Conservation (phyloP, 805 yeast genomes). For the Zygotorulaspora sp. region DNA sequence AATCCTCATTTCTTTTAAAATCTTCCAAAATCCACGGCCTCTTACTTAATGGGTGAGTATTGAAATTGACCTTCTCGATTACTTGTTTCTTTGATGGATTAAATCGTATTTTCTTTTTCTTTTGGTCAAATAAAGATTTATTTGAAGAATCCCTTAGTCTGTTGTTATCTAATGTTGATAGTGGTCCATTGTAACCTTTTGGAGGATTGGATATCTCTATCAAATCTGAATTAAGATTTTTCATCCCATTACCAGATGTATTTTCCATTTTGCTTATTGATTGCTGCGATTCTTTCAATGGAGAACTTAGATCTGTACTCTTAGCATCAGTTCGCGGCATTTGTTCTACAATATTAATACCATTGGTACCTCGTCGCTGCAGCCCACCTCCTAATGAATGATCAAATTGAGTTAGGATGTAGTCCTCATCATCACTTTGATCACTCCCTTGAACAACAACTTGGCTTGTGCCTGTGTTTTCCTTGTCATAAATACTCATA, state of each 20-base stretch:
- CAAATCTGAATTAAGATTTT: neutral
- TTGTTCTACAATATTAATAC: neutral
- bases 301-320: conserved; percentile 14
- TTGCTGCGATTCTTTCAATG: conserved; percentile 12
- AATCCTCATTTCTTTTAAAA: conserved; percentile 28
- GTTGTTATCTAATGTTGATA: neutral
- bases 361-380: conserved; percentile 3
- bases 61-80: conserved; percentile 12
- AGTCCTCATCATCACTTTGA: conserved; percentile 21
- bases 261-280: conserved; percentile 7
- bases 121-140: neutral
- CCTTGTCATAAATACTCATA: conserved; percentile 3
- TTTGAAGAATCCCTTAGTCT: neutral
- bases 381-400: conserved; percentile 9
- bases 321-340: neutral
- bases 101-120: conserved; percentile 1
- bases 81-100: neutral
- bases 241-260: neutral
- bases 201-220: conserved; percentile 2
- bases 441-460: neutral
- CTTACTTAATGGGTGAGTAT: conserved; percentile 26
- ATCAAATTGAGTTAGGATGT: conserved; percentile 25
- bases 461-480: neutral
- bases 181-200: neutral
- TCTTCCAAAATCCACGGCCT: conserved; percentile 36